Conservation (phyloP, 1,284 basidiomycete species). For the Trichosporon asahii region DNA sequence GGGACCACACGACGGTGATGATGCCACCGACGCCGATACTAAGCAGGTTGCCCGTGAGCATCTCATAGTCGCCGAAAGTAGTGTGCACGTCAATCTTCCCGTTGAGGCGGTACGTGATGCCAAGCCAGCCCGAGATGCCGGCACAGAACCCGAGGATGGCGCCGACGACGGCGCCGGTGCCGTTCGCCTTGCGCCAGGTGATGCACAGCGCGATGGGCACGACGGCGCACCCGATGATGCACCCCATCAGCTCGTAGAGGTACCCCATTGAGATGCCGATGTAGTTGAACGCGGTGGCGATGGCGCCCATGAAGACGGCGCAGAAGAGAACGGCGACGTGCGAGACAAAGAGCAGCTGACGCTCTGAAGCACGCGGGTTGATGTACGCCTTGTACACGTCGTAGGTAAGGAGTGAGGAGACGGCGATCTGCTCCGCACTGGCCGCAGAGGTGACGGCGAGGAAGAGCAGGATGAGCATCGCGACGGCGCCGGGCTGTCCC, state of each 20-base stretch:
- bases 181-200: slow-evolving; percentile 79
- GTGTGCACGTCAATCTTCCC: slow-evolving; percentile 67
- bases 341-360: slow-evolving; percentile 59
- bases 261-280: slow-evolving; percentile 77
- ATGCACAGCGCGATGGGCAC: slow-evolving; percentile 80
- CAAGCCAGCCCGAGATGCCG: slow-evolving; percentile 76
- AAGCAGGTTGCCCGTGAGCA: slow-evolving; percentile 78
- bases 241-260: slow-evolving; percentile 50
- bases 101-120: slow-evolving; percentile 70
- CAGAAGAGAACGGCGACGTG: slow-evolving; percentile 61
- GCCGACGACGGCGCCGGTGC: slow-evolving; percentile 70
- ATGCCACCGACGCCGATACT: slow-evolving; percentile 78
- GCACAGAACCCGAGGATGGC: slow-evolving; percentile 66
- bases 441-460: slow-evolving; percentile 74
- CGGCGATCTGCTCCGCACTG: slow-evolving; percentile 85
- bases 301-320: slow-evolving; percentile 72
- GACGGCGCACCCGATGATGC: slow-evolving; percentile 72
- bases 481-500: slow-evolving; percentile 66
- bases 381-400: slow-evolving; percentile 65
- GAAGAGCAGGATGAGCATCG: slow-evolving; percentile 50
- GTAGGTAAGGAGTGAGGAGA: slow-evolving; percentile 71
- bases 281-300: slow-evolving; percentile 81
- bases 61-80: slow-evolving; percentile 61
- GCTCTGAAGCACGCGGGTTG: slow-evolving; percentile 60
- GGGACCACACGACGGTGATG: slow-evolving; percentile 63